These are phyloP conservation scores for Xerocomus amazonicus DNA, from an alignment of 1,284 basidiomycete genomes.

Conservation along the genomic window DNA sequence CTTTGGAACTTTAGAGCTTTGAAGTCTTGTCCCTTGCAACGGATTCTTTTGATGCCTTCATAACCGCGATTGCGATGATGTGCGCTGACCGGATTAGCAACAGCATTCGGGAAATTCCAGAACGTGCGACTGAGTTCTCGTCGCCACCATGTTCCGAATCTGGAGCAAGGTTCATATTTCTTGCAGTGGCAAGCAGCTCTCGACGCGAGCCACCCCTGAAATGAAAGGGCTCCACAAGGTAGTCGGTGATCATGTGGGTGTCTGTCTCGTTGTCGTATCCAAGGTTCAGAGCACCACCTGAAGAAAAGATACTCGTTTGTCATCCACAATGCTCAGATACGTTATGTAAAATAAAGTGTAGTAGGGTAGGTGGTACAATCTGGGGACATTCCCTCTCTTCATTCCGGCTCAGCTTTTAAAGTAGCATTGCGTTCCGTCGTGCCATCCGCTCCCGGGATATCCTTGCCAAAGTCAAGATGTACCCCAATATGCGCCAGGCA, in stretches of 20 bases:
- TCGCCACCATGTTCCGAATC: no score
- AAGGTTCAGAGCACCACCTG: neutral
- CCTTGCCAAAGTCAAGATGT: conserved; percentile 19
- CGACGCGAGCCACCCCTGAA: neutral
- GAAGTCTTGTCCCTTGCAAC: neutral
- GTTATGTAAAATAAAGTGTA: no score
- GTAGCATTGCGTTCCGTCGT: neutral
- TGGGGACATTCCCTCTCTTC: neutral
- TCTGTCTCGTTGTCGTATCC: neutral
- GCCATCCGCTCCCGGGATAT: neutral
- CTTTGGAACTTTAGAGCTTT: no score
- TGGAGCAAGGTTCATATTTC: neutral
- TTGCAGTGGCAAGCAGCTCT: neutral
- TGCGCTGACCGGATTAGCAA: neutral
- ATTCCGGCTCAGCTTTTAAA: conserved; percentile 17
- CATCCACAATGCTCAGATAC: no score
- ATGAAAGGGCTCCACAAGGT: neutral
- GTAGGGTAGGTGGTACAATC: neutral
- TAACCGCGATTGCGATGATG: neutral
- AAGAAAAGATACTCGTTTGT: no score
- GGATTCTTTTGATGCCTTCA: neutral
- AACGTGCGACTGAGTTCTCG: neutral
- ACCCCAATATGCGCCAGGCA: conserved; percentile 31
- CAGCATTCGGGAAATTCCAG: neutral
- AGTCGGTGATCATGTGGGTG: neutral